Evolutionary conservation across 805 yeast genomes (phyloP).

Genomic region (Pichia heedii): DNA sequence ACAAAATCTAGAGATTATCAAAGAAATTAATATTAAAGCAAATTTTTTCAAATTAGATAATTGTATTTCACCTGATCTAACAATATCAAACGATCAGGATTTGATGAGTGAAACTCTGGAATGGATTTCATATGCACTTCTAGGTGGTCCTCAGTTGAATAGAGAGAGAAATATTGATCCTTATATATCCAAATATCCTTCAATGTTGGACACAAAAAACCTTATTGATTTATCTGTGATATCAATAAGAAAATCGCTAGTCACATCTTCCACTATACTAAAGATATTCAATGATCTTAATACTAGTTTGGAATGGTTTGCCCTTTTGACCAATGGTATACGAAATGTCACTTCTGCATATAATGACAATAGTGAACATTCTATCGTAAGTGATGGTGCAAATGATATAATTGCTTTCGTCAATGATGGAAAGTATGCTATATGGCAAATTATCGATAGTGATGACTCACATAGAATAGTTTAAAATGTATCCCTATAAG

Average conservation of each 20-base stretch:
- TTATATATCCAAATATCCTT: conserved; percentile 20
- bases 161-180: conserved; percentile 10
- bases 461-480: conserved; percentile 19
- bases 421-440: conserved; percentile 12
- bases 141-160: conserved; percentile 21
- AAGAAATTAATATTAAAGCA: neutral
- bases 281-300: neutral
- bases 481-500: too few species aligned
- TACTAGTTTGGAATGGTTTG: conserved; percentile 17
- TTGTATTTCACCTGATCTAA: conserved; percentile 15
- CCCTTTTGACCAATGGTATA: conserved; percentile 21
- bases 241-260: neutral
- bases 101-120: conserved; percentile 21
- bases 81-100: conserved; percentile 13
- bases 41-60: conserved; percentile 7
- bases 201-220: conserved; percentile 6
- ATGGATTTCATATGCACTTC: conserved; percentile 24
- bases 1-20: neutral
- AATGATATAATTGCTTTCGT: conserved; percentile 19
- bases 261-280: neutral
- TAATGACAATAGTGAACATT: conserved; percentile 21
- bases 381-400: conserved; percentile 22
- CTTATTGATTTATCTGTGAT: neutral
- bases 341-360: conserved; percentile 22
- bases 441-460: conserved; percentile 26